Evolutionary conservation across 768 basidiomycete species (phyloP), one percentile per base, ranked within the genome.

Genomic region (Krasilnikovozyma curviuscula): DNA sequence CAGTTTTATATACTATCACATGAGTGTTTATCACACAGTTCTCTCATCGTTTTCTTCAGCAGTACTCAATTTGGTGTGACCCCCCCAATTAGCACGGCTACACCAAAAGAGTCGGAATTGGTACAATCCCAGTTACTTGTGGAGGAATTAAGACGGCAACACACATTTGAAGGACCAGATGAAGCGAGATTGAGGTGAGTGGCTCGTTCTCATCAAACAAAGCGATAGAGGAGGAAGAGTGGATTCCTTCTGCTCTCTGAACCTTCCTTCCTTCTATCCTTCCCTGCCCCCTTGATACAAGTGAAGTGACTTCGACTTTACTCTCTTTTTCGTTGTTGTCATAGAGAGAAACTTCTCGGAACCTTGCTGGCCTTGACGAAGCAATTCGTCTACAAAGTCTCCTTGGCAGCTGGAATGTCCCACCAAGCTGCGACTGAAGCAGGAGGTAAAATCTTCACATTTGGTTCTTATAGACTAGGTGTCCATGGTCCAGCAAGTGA

Each of bases 361-460:
- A 79, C 83, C 39, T 76, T 98, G 39, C 78, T 83, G 35, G 75
- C 78, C 45, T 71, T 93, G 24, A 85, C 95, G 56, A 86, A 85
- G 68, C 77, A 83, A 61, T 98, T 97, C 62, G 93, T 98, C 41
- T 76, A 75, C 59, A 74, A 75, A 54, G 77, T 89, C 1, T 80
- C 82, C 7, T 63, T 89, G 49, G 67, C 74, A 37, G 74, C 73
- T 33, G 91, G 91, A 7, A 69, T 91, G 39, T 89, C 88, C 27
- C 88, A 95, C 54, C 67, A 79, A 18, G 81, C 84, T 1, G 89
- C 91, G 8, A 74, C 68, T 44, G 78, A 83, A 40, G 85, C 93
- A 8, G 93, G 93, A 44, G 93, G 89, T 55, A 91, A 97, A 71
- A 97, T 98, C 63, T 98, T 86, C 65, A 97, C 93, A 7, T 98